A percentile compares a stretch with the other conserved stretches of the same genome.
Evolutionary conservation across 1,139 yeast species (phyloP).

Genomic region (Diutina ranongensis): DNA sequence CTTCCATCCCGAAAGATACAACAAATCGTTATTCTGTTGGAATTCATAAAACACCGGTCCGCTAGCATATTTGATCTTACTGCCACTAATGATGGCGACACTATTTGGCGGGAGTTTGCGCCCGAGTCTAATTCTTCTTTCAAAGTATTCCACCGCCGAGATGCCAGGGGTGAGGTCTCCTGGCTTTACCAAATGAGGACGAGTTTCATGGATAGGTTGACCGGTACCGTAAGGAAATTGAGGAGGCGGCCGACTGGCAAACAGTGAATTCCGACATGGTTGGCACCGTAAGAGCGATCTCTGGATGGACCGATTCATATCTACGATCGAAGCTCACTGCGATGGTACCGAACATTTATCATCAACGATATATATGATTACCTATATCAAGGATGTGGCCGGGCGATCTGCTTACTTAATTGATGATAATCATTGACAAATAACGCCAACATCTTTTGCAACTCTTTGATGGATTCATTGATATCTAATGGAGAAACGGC

Average conservation of each 20-base stretch:
- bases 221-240: constrained; percentile 25
- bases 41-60: constrained; percentile 88
- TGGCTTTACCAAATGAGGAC: constrained; percentile 56
- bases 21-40: constrained; percentile 84
- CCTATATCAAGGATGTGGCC: too few species aligned
- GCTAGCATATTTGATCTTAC: constrained; percentile 62
- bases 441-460: background rate
- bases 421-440: background rate
- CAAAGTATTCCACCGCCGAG: constrained; percentile 67
- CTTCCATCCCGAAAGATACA: constrained; percentile 82
- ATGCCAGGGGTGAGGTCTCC: constrained; percentile 90
- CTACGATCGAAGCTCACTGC: too few species aligned
- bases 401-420: background rate
- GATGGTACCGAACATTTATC: too few species aligned
- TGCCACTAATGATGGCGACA: constrained; percentile 66
- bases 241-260: background rate
- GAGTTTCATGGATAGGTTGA: constrained; percentile 78
- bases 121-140: constrained; percentile 52
- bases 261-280: background rate
- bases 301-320: too few species aligned
- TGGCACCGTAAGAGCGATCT: too few species aligned
- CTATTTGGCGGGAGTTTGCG: constrained; percentile 50
- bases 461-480: background rate
- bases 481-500: background rate
- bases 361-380: too few species aligned